A percentile compares a stretch with the other conserved stretches of the same genome.
These are phyloP conservation scores for Fomitopsis palustris DNA, from an alignment of 1,284 basidiomycete genomes.

Conservation along the genomic window DNA sequence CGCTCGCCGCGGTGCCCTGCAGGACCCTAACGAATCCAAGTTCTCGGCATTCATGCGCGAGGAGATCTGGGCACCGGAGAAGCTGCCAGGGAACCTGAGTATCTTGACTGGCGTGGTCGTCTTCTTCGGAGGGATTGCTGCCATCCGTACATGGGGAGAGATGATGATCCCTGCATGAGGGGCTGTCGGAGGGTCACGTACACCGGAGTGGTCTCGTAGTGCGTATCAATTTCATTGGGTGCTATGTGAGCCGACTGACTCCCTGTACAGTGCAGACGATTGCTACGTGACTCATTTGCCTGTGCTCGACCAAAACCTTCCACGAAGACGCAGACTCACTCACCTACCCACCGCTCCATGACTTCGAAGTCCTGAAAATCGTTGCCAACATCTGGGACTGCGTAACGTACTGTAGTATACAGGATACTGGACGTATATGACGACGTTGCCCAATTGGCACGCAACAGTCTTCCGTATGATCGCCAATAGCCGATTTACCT, in stretches of 20 bases:
- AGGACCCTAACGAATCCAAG: constrained; percentile 56
- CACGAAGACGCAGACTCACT: no score
- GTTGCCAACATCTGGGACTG: neutral
- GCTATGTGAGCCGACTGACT: neutral
- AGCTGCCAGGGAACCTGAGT: constrained; percentile 67
- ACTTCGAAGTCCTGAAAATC: neutral
- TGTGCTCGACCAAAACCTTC: no score
- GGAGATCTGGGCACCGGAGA: constrained; percentile 68
- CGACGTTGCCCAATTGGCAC: neutral
- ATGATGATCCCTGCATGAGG: constrained; percentile 61
- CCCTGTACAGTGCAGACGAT: no score
- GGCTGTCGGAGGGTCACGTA: neutral
- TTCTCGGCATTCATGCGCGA: constrained; percentile 61
- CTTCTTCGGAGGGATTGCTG: constrained; percentile 64
- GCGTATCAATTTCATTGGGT: neutral
- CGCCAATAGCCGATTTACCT: no score
- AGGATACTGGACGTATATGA: neutral
- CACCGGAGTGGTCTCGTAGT: neutral
- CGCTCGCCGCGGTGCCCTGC: constrained; percentile 26
- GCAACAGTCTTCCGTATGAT: no score
- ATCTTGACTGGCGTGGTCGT: constrained; percentile 59
- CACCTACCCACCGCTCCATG: neutral
- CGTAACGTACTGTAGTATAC: neutral
- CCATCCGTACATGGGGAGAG: constrained; percentile 70
- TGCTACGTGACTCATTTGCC: no score